Evolutionary conservation across 257 asterid species (phyloP).

Genomic region (Prunella vulgaris): DNA sequence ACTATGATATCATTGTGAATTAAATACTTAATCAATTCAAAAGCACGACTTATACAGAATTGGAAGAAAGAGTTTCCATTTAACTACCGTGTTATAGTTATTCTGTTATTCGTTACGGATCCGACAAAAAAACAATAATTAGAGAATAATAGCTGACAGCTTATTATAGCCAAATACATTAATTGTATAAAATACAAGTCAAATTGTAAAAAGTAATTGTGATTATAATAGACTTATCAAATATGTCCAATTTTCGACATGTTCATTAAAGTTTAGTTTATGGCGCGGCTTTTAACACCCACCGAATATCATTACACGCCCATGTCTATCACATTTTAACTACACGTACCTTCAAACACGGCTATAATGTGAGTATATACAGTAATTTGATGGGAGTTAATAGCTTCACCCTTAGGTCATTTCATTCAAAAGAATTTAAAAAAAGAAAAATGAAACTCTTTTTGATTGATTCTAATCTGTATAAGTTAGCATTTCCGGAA

Average conservation of each 20-base stretch:
- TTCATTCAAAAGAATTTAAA: background rate
- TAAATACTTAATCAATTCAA: background rate
- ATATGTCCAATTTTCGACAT: background rate
- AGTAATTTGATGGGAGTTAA: background rate
- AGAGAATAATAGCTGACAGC: background rate
- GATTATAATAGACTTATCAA: background rate
- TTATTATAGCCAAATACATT: background rate
- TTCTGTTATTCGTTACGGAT: background rate
- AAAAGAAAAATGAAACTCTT: background rate
- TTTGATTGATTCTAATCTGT: background rate
- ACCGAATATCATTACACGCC: background rate
- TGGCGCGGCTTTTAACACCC: background rate
- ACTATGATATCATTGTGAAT: background rate
- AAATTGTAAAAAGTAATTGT: background rate
- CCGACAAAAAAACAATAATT: background rate
- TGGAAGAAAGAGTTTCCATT: background rate
- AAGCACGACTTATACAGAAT: background rate
- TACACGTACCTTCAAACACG: background rate
- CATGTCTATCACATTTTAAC: background rate
- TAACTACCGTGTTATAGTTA: background rate
- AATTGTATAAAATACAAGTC: background rate
- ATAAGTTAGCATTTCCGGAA: constrained; percentile 8
- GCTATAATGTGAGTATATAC: background rate
- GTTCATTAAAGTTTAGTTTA: background rate
- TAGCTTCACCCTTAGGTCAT: background rate